Conservation (phyloP, 1,139 yeast genomes). For the Lodderomyces orthopsilosis region DNA sequence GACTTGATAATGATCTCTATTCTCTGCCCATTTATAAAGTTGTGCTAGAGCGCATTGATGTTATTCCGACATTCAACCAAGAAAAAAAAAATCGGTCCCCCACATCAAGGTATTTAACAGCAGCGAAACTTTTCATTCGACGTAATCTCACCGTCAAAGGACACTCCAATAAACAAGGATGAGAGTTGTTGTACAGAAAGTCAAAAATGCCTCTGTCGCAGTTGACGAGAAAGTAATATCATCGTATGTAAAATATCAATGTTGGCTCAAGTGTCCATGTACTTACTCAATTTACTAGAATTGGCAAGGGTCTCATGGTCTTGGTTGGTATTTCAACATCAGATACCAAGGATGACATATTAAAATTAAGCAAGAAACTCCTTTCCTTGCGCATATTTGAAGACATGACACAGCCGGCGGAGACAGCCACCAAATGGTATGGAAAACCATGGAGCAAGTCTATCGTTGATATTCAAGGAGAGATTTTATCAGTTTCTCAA, state of each 20-base stretch:
- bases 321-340: slow-evolving; percentile 79
- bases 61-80: no score
- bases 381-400: slow-evolving; percentile 70
- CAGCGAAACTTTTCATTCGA: no score
- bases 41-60: no score
- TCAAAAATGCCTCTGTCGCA: slow-evolving; percentile 80
- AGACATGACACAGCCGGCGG: slow-evolving; percentile 36
- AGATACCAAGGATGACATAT: slow-evolving; percentile 73
- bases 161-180: slow-evolving; percentile 39
- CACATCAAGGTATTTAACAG: no score
- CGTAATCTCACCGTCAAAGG: no score
- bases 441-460: slow-evolving; percentile 60
- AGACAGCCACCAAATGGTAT: slow-evolving; percentile 41
- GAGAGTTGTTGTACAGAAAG: slow-evolving; percentile 89
- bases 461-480: slow-evolving; percentile 30
- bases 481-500: slow-evolving; percentile 64
- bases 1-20: neutral
- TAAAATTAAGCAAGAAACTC: slow-evolving; percentile 65
- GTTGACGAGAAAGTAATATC: slow-evolving; percentile 73
- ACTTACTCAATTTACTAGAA: slow-evolving; percentile 31
- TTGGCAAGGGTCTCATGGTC: slow-evolving; percentile 71
- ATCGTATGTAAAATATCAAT: slow-evolving; percentile 41
- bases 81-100: neutral
- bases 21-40: no score
- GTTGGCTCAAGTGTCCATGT: neutral